phyloP scores from a whole-genome alignment of 1,284 basidiomycete genomes.

The Sporisorium scitamineum region DNA sequence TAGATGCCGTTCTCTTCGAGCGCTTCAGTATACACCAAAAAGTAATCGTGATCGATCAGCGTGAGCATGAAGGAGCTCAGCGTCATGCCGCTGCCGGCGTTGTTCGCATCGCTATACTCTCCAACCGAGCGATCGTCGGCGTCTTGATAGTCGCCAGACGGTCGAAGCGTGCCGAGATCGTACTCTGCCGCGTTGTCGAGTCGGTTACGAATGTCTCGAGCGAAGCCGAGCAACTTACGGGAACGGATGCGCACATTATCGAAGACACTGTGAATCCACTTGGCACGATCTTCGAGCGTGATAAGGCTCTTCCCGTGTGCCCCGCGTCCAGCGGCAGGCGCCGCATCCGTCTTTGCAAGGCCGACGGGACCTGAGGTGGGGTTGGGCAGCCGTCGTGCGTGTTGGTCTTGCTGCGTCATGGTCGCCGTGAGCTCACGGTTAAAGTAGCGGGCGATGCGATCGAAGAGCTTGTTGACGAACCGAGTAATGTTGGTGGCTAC shows the following conservation, averaged over 20 bases:
- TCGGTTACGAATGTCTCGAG: constrained; percentile 74
- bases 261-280: constrained; percentile 92
- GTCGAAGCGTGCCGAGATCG: constrained; percentile 76
- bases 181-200: constrained; percentile 98
- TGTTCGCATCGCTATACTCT: constrained; percentile 20
- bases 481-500: constrained; percentile 75
- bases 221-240: constrained; percentile 90
- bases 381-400: constrained; percentile 32
- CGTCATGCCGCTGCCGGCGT: constrained; percentile 68
- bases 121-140: constrained; percentile 29
- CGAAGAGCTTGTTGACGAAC: constrained; percentile 73
- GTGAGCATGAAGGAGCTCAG: constrained; percentile 84
- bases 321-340: constrained; percentile 37
- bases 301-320: constrained; percentile 71
- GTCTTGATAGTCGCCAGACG: constrained; percentile 45
- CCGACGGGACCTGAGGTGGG: constrained; percentile 37
- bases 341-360: constrained; percentile 29
- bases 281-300: constrained; percentile 83
- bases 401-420: constrained; percentile 51
- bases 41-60: constrained; percentile 88
- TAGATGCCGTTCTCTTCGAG: constrained; percentile 95
- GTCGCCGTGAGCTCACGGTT: constrained; percentile 91
- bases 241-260: constrained; percentile 93
- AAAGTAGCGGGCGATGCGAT: constrained; percentile 85
- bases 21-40: constrained; percentile 90